Percentiles rank a stretch among this genome's conserved stretches.
phyloP scores from a whole-genome alignment of 495 filamentous ascomycete genomes.

The Cryomyces antarcticus region DNA sequence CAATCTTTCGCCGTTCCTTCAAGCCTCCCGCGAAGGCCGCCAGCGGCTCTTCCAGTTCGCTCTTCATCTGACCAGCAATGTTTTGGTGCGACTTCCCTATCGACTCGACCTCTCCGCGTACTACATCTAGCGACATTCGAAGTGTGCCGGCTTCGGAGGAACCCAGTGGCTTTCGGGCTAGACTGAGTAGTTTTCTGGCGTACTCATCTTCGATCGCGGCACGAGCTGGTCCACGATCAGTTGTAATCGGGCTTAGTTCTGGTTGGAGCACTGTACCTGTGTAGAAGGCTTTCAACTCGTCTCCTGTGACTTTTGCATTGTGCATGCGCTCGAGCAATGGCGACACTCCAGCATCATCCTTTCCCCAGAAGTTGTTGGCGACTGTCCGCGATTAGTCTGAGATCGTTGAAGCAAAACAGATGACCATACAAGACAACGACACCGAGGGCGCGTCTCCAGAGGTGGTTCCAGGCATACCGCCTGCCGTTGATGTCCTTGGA shows the following conservation, averaged over 20 bases:
- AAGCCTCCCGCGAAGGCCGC: slow-evolving; percentile 78
- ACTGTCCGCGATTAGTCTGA: slow-evolving; percentile 30
- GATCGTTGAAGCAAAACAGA: neutral
- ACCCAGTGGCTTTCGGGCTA: slow-evolving; percentile 76
- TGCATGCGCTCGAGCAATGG: slow-evolving; percentile 94
- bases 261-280: slow-evolving; percentile 30
- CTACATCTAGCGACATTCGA: slow-evolving; percentile 59
- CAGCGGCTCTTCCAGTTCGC: slow-evolving; percentile 87
- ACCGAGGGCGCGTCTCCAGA: slow-evolving; percentile 42
- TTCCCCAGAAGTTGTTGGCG: slow-evolving; percentile 99
- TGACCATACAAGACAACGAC: slow-evolving; percentile 38
- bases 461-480: slow-evolving; percentile 36
- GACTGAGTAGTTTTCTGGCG: slow-evolving; percentile 67
- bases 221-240: slow-evolving; percentile 34
- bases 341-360: slow-evolving; percentile 86
- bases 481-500: slow-evolving; percentile 13
- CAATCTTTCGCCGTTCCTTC: slow-evolving; percentile 90
- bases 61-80: slow-evolving; percentile 87
- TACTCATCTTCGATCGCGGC: slow-evolving; percentile 95
- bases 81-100: slow-evolving; percentile 84
- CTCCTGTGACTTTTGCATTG: slow-evolving; percentile 82
- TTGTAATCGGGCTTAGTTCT: too few species aligned
- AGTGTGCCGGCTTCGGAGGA: slow-evolving; percentile 77
- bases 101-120: slow-evolving; percentile 80
- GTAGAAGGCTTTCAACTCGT: slow-evolving; percentile 88